These are phyloP conservation scores for Russula foetens DNA, from an alignment of 768 basidiomycete species.

Conservation along the genomic window DNA sequence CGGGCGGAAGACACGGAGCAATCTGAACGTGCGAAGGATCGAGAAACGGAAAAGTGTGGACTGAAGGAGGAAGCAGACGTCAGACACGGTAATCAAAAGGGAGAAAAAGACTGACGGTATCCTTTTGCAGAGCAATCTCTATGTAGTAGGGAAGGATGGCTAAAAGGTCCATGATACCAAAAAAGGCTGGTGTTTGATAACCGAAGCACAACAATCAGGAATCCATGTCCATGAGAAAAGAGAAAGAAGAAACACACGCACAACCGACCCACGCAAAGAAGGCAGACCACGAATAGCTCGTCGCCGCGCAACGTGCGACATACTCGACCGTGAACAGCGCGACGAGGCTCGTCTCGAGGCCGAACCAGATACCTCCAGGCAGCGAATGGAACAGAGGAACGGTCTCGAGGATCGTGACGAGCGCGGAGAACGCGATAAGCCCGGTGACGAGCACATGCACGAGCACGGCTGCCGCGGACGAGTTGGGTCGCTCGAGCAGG, in stretches of 20 bases:
- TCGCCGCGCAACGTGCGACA: conserved; percentile 61
- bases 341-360: conserved; percentile 78
- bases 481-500: conserved; percentile 74
- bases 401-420: conserved; percentile 74
- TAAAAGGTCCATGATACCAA: conserved; percentile 77
- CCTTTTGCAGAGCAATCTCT: conserved; percentile 74
- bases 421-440: conserved; percentile 64
- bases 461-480: conserved; percentile 67
- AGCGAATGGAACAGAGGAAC: conserved; percentile 68
- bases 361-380: conserved; percentile 71
- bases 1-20: conserved; percentile 82
- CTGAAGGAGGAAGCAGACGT: conserved; percentile 29
- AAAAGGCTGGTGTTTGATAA: conserved; percentile 47
- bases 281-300: conserved; percentile 56
- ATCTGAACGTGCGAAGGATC: conserved; percentile 82
- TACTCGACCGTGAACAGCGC: conserved; percentile 86
- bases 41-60: conserved; percentile 86
- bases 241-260: conserved; percentile 27
- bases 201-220: background rate
- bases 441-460: conserved; percentile 63
- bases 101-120: conserved; percentile 51
- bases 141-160: conserved; percentile 87
- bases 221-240: too few relatives aligned
- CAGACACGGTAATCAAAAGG: background rate
- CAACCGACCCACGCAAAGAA: conserved; percentile 63